Percentiles rank a stretch among this genome's conserved stretches.
These are phyloP conservation scores for Dendrocalamus sinicus DNA, from an alignment of 176 grass and related monocot genomes.

Conservation along the genomic window DNA sequence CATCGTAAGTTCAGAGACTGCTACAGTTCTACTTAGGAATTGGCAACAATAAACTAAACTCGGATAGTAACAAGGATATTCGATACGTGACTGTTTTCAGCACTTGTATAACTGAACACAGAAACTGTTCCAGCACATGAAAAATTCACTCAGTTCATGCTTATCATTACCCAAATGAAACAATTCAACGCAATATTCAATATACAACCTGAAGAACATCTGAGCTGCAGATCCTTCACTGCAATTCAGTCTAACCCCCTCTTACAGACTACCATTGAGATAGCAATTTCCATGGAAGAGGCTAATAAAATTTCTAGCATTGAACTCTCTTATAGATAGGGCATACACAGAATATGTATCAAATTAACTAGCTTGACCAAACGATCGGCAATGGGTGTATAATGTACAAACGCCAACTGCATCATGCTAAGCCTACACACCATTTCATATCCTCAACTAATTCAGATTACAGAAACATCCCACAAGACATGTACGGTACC, in stretches of 20 bases:
- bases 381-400: neutral
- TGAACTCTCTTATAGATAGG: neutral
- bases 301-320: neutral
- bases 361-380: neutral
- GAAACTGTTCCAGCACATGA: constrained; percentile 23
- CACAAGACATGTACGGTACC: neutral
- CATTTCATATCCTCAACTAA: constrained; percentile 9
- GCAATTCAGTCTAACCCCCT: neutral
- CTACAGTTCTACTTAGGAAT: neutral
- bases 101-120: neutral
- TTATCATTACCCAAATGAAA: neutral
- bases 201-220: constrained; percentile 1
- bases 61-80: neutral
- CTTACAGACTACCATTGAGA: neutral
- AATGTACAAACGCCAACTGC: neutral
- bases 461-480: neutral
- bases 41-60: neutral
- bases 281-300: neutral
- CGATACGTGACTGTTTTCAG: constrained; percentile 7
- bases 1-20: neutral
- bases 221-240: neutral
- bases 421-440: neutral
- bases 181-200: neutral
- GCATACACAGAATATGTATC: neutral
- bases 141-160: neutral